These are phyloP conservation scores for Teratosphaeria pseudoeucalypti DNA, from an alignment of 2,329 filamentous ascomycete genomes.

Conservation along the genomic window DNA sequence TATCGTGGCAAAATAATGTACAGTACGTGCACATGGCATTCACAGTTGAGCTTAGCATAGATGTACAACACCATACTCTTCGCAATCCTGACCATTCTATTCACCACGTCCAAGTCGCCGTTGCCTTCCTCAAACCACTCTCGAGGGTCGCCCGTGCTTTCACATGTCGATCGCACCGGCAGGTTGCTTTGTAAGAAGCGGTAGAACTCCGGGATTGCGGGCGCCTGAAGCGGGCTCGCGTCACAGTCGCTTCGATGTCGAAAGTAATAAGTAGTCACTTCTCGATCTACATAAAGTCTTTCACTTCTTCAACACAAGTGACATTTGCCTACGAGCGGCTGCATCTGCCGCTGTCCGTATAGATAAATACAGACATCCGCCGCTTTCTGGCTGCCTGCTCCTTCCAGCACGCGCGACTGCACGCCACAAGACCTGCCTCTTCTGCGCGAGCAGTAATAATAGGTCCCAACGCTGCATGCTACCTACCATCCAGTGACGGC, in stretches of 20 bases:
- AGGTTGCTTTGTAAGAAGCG: neutral
- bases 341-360: neutral
- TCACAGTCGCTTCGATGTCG: neutral
- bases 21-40: neutral
- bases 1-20: neutral
- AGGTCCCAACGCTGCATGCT: neutral
- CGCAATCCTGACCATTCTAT: neutral
- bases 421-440: neutral
- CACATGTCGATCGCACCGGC: neutral
- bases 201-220: neutral
- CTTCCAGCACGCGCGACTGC: neutral
- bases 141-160: neutral
- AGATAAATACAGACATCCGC: neutral
- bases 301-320: neutral
- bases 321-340: neutral
- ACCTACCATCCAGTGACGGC: neutral
- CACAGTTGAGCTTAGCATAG: constrained; percentile 10
- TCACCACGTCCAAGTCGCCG: neutral
- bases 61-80: constrained; percentile 7
- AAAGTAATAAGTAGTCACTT: neutral
- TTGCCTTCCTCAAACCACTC: neutral
- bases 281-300: neutral
- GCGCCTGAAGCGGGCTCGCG: neutral
- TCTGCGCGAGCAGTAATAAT: neutral
- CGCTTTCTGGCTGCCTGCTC: neutral